These are phyloP conservation scores for Pestalotiopsis sp. DNA, from an alignment of 2,329 filamentous ascomycete genomes.

Conservation along the genomic window DNA sequence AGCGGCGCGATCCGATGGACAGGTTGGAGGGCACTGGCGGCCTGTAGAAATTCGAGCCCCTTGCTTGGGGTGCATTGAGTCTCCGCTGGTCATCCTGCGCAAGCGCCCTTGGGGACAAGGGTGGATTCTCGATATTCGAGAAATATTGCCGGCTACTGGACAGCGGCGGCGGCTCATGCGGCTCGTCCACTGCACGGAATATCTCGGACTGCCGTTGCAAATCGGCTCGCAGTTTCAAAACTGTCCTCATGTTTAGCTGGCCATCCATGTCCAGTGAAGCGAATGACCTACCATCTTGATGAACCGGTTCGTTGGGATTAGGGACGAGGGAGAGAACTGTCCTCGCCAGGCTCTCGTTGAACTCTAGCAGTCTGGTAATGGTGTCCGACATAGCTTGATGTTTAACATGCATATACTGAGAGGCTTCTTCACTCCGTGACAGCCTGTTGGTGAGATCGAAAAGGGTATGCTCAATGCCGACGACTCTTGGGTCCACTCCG, in stretches of 20 bases:
- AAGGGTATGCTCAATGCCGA: conserved; percentile 76
- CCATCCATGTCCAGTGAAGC: conserved; percentile 17
- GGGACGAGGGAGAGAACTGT: conserved; percentile 75
- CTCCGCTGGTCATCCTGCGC: conserved; percentile 84
- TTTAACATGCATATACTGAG: conserved; percentile 77
- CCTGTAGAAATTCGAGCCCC: conserved; percentile 67
- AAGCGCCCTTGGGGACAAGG: conserved; percentile 85
- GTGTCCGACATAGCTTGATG: conserved; percentile 83
- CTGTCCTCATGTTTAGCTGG: conserved; percentile 40
- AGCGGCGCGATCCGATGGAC: conserved; percentile 74
- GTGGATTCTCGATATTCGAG: conserved; percentile 70
- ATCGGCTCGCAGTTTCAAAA: conserved; percentile 59
- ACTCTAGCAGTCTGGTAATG: conserved; percentile 69
- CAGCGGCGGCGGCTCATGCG: conserved; percentile 67
- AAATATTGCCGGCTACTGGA: conserved; percentile 70
- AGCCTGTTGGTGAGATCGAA: conserved; percentile 80
- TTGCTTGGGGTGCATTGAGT: conserved; percentile 62
- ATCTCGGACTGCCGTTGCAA: conserved; percentile 64
- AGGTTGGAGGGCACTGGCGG: conserved; percentile 82
- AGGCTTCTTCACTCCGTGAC: conserved; percentile 80
- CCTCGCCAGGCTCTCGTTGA: conserved; percentile 83
- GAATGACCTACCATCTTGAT: conserved; percentile 75
- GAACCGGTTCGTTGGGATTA: conserved; percentile 73
- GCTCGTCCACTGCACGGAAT: conserved; percentile 61
- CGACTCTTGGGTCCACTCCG: conserved; percentile 73